phyloP scores from a whole-genome alignment of 2,329 filamentous ascomycete genomes.

The Cladosporium sp. region DNA sequence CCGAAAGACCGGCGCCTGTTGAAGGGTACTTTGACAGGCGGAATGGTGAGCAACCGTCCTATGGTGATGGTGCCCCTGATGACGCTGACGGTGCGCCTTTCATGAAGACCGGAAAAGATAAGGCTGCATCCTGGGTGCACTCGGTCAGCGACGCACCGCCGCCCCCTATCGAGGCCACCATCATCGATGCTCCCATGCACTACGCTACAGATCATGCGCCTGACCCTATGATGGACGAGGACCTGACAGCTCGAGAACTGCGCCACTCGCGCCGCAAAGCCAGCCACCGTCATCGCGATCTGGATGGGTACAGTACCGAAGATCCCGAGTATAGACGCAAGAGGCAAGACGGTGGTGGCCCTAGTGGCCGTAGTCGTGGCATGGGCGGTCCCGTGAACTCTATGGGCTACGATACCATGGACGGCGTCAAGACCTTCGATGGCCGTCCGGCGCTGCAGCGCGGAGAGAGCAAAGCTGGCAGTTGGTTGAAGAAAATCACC shows the following conservation, averaged over 20 bases:
- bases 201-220: conserved; percentile 30
- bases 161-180: conserved; percentile 47
- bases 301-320: conserved; percentile 25
- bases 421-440: conserved; percentile 42
- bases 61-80: conserved; percentile 36
- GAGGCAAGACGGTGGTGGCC: conserved; percentile 29
- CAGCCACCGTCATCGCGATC: conserved; percentile 20
- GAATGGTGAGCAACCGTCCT: conserved; percentile 37
- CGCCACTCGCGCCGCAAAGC: conserved; percentile 28
- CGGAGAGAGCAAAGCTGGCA: conserved; percentile 41
- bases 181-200: conserved; percentile 44
- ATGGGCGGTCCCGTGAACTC: conserved; percentile 33
- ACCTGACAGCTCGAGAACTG: conserved; percentile 34
- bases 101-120: conserved; percentile 42
- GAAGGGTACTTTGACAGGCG: conserved; percentile 48
- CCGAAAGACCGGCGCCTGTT: conserved; percentile 38
- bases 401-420: conserved; percentile 37
- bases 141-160: conserved; percentile 48
- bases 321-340: conserved; percentile 28
- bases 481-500: conserved; percentile 51
- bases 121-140: conserved; percentile 53
- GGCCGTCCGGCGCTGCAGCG: conserved; percentile 39
- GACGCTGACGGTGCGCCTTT: conserved; percentile 21
- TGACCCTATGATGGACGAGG: conserved; percentile 29
- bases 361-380: conserved; percentile 38